These are phyloP conservation scores for Pythium phragmiticola DNA, from an alignment of 352 stramenopile species.

Conservation along the genomic window DNA sequence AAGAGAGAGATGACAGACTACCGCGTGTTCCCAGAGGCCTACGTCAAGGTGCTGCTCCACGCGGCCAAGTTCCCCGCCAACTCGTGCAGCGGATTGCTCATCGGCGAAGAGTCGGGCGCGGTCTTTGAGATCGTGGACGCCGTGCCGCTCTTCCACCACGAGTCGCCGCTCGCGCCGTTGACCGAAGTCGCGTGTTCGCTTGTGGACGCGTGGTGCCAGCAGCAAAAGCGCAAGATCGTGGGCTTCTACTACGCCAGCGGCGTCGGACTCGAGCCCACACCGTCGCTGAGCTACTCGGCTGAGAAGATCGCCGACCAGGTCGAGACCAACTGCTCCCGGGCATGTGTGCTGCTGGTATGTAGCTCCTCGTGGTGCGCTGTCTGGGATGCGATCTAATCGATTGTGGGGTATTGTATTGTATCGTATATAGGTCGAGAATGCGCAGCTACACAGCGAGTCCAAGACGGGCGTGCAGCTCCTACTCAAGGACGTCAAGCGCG, in stretches of 20 bases:
- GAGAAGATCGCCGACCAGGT: constrained; percentile 73
- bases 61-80: constrained; percentile 53
- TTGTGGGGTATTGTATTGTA: not conserved
- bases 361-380: not conserved
- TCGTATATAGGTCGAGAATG: constrained; percentile 37
- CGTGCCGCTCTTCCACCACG: constrained; percentile 81
- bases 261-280: constrained; percentile 31
- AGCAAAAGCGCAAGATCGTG: constrained; percentile 55
- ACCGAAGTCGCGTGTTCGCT: constrained; percentile 66
- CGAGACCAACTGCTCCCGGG: constrained; percentile 60
- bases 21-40: constrained; percentile 53
- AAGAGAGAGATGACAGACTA: constrained; percentile 56
- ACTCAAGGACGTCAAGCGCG: constrained; percentile 80
- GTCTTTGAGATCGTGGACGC: constrained; percentile 54
- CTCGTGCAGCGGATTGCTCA: constrained; percentile 52
- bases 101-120: constrained; percentile 49
- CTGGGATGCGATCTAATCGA: not conserved
- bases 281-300: constrained; percentile 46
- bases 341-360: constrained; percentile 58
- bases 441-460: constrained; percentile 51
- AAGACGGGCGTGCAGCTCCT: constrained; percentile 65
- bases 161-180: constrained; percentile 60
- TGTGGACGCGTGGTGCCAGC: constrained; percentile 55
- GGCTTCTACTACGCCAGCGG: constrained; percentile 61
- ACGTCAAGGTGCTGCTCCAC: constrained; percentile 79